Base-by-base conservation (phyloP, 2,329 filamentous ascomycete species). In the Trichophyton equinum region DNA sequence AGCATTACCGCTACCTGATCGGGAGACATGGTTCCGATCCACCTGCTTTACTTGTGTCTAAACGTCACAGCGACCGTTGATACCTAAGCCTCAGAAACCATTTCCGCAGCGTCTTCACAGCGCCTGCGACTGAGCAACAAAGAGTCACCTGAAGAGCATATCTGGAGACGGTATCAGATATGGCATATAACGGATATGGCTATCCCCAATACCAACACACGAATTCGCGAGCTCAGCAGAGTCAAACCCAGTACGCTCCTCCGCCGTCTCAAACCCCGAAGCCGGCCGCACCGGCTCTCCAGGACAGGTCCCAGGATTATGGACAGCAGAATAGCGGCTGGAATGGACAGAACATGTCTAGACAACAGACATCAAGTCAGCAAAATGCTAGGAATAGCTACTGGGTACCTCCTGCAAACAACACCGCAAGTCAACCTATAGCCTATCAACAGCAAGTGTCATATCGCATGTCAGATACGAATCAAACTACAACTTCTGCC, bases 111-210 rank as follows among this genome's bases (percentile, higher is more conserved):
- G 20, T 5, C 8, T 51, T 44, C 4, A 51, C 6, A 22, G 20
- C 3, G 46, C 25, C 46, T 9, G 11, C 22, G 5, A 5, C 13
- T 27, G 46, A 51, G 20, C 4, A 51, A 22, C 46, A 3, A 22
- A 51, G 22, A 9, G 20, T 27, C 20, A 8, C 2, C 46, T 13
- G 46, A 15, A 13, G 15, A 6, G 27, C 9, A 51, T 15, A 20
- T 51, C 20, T 36, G n/a, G 51, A 33, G 4, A 36, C 9, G 5
- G 33, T 4, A 5, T 33, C 8, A 55, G 51, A 33, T 36, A 65
- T 65, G 64, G 63, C 62, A 25, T 65, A 64, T 27, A 49, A 61
- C n/a, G 62, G 64, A 13, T 65, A 60, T 42, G 61, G 60, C 9
- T 65, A 63, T 8, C 33, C 60, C 13, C 55, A 60, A 25, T 60